Conservation (phyloP, 345 rosid species). For the Anastatica hierochuntica region DNA sequence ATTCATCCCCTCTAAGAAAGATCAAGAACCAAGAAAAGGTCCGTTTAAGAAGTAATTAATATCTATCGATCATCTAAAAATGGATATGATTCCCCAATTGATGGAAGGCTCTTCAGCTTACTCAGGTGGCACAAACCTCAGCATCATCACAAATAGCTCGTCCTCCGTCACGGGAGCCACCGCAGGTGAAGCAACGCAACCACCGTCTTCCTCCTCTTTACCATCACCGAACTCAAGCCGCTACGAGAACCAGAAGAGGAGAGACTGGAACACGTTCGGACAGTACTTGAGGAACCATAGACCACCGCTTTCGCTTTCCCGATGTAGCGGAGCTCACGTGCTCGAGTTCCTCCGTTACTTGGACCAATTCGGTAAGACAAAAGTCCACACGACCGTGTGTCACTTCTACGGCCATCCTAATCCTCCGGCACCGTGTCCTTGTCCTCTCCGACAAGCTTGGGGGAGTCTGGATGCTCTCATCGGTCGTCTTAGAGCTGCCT, state of each 20-base stretch:
- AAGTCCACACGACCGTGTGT: slow-evolving; percentile 51
- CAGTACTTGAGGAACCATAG: slow-evolving; percentile 55
- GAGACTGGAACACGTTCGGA: slow-evolving; percentile 74
- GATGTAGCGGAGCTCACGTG: slow-evolving; percentile 62
- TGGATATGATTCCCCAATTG: slow-evolving; percentile 26
- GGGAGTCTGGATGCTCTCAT: slow-evolving; percentile 69
- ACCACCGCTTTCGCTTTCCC: slow-evolving; percentile 44
- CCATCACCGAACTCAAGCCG: slow-evolving; percentile 42
- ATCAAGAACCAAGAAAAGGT: slow-evolving; percentile 7
- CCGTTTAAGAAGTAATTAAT: not conserved
- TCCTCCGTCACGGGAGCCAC: slow-evolving; percentile 18
- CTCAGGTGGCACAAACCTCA: slow-evolving; percentile 11
- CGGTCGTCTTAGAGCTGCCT: slow-evolving; percentile 63
- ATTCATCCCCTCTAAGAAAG: slow-evolving; percentile 10
- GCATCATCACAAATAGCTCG: slow-evolving; percentile 25
- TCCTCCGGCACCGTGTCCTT: slow-evolving; percentile 66
- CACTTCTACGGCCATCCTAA: slow-evolving; percentile 58
- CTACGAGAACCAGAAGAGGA: slow-evolving; percentile 63
- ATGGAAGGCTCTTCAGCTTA: slow-evolving; percentile 24
- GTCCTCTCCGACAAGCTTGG: slow-evolving; percentile 71
- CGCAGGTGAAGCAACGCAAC: slow-evolving; percentile 11
- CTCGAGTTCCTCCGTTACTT: slow-evolving; percentile 67
- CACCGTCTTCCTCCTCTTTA: slow-evolving; percentile 25
- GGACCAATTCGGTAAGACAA: slow-evolving; percentile 65
- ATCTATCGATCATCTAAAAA: slow-evolving; percentile 9